Conservation (phyloP, 192 early-diverging fungal genomes). For the Mortierella alpina region DNA sequence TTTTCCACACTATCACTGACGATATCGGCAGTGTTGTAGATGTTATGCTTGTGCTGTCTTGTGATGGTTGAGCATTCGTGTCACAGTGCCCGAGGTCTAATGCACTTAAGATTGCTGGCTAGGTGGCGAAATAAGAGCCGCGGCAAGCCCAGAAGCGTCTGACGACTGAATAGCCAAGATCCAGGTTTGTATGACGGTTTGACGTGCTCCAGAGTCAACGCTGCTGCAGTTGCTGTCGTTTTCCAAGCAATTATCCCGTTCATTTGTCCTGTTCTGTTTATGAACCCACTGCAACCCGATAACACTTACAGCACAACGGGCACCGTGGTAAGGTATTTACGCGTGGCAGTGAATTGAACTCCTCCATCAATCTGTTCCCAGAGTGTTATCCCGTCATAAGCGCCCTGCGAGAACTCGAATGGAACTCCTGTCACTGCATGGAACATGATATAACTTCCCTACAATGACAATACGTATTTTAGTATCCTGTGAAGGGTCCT, state of each 20-base stretch:
- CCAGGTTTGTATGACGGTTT: no score
- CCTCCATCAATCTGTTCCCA: constrained; percentile 99
- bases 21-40: not conserved
- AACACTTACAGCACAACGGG: constrained; percentile 91
- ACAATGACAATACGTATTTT: not conserved
- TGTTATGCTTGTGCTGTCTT: not conserved
- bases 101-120: no score
- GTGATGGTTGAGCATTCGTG: not conserved
- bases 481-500: not conserved
- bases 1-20: no score
- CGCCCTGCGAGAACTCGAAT: constrained; percentile 93
- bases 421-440: constrained; percentile 96
- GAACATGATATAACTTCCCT: constrained; percentile 97
- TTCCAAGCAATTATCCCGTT: not conserved
- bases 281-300: not conserved
- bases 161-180: no score
- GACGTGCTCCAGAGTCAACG: no score
- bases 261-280: not conserved
- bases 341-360: constrained; percentile 95
- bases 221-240: not conserved
- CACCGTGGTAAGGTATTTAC: constrained; percentile 94
- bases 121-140: no score
- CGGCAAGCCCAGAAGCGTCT: no score
- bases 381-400: constrained; percentile 90
- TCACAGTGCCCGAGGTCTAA: no score